phyloP scores from a whole-genome alignment of 345 rosid genomes.

The Sapria himalayana region DNA sequence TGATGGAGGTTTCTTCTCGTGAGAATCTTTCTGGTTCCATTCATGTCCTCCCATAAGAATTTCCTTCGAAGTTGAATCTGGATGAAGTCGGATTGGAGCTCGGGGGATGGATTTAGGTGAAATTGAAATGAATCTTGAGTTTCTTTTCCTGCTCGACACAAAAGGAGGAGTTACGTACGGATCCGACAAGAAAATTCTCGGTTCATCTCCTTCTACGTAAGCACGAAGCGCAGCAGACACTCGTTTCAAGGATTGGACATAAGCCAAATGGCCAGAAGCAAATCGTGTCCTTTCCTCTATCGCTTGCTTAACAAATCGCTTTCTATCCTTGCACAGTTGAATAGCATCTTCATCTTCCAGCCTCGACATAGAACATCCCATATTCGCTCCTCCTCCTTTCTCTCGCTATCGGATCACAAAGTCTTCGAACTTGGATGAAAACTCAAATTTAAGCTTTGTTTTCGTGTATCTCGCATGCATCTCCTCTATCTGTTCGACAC shows the following conservation, averaged over 20 bases:
- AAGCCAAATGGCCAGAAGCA: slow-evolving; percentile 60
- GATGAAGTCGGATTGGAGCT: slow-evolving; percentile 18
- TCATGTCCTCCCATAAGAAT: too few relatives aligned
- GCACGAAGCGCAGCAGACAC: slow-evolving; percentile 76
- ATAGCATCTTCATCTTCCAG: slow-evolving; percentile 87
- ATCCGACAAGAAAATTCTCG: slow-evolving; percentile 39
- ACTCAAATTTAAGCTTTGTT: slow-evolving; percentile 7
- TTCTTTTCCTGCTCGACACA: slow-evolving; percentile 42
- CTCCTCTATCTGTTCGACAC: slow-evolving; percentile 11
- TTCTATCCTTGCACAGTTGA: slow-evolving; percentile 80
- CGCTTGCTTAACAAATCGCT: slow-evolving; percentile 71
- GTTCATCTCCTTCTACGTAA: slow-evolving; percentile 55
- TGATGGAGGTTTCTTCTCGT: too few relatives aligned
- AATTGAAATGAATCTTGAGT: slow-evolving; percentile 43
- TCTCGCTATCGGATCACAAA: slow-evolving; percentile 6
- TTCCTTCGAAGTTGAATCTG: slow-evolving; percentile 32
- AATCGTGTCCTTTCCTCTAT: slow-evolving; percentile 70
- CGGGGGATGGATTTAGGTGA: slow-evolving; percentile 34
- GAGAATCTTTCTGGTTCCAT: too few relatives aligned
- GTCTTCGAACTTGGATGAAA: slow-evolving; percentile 13
- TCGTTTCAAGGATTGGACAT: slow-evolving; percentile 56
- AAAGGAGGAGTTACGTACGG: slow-evolving; percentile 35
- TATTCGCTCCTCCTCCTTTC: slow-evolving; percentile 13
- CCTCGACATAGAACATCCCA: slow-evolving; percentile 92
- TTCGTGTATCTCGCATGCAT: slow-evolving; percentile 12